Percentiles rank a stretch among this genome's conserved stretches.
Evolutionary conservation across 1,284 basidiomycete species (phyloP).

Genomic region (Pisolithus thermaeus): DNA sequence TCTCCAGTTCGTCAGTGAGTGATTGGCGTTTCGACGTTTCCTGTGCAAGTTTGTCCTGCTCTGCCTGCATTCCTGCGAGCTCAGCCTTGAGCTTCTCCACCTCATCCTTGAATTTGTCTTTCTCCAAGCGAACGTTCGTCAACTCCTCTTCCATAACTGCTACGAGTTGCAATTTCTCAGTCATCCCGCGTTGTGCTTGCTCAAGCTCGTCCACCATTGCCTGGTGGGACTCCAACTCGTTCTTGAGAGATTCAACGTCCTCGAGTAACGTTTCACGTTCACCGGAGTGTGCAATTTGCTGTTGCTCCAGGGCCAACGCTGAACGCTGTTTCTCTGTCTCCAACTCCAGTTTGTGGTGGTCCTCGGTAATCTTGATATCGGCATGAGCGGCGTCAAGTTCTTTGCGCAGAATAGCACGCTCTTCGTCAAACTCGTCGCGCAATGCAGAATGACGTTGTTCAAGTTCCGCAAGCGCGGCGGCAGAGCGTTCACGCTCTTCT

Average conservation of each 20-base stretch:
- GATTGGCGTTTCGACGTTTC: conserved; percentile 72
- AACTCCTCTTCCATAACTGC: conserved; percentile 46
- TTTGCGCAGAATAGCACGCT: conserved; percentile 18
- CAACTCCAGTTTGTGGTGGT: conserved; percentile 19
- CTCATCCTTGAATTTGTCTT: conserved; percentile 48
- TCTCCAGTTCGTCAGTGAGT: conserved; percentile 67
- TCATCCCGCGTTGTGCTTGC: conserved; percentile 40
- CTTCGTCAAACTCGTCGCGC: conserved; percentile 24
- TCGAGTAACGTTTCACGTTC: conserved; percentile 39
- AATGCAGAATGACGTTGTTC: conserved; percentile 27
- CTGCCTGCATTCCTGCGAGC: conserved; percentile 49
- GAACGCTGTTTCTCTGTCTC: conserved; percentile 32
- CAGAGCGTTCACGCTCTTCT: conserved; percentile 38
- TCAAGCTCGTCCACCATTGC: conserved; percentile 51
- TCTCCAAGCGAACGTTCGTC: conserved; percentile 40
- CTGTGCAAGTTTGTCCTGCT: conserved; percentile 59
- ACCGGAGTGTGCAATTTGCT: conserved; percentile 31
- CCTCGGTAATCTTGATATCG: conserved; percentile 10
- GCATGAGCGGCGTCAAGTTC: conserved; percentile 22
- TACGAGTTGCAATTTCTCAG: conserved; percentile 46
- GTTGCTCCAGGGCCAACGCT: conserved; percentile 23
- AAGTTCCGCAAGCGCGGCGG: conserved; percentile 34
- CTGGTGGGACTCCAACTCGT: conserved; percentile 62
- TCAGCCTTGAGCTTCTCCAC: conserved; percentile 53
- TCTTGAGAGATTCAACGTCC: conserved; percentile 49